Evolutionary conservation across 2,329 filamentous ascomycete genomes (phyloP).

Genomic region (Xylariaceae sp.): DNA sequence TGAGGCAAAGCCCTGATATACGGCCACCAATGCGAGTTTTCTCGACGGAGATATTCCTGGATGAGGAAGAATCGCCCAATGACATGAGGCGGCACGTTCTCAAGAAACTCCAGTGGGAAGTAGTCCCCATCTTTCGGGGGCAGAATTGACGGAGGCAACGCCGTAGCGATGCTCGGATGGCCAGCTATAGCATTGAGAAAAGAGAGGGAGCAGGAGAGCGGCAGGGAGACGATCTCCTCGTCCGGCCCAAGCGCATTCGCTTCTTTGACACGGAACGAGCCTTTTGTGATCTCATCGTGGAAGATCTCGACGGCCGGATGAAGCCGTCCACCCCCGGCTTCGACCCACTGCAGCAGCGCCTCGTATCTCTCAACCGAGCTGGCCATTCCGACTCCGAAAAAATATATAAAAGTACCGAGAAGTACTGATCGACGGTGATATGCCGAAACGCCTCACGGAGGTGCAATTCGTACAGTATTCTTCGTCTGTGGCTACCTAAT

Average conservation of each 20-base stretch:
- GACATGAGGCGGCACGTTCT: constrained; percentile 50
- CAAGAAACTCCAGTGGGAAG: constrained; percentile 49
- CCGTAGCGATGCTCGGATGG: constrained; percentile 26
- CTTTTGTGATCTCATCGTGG: constrained; percentile 44
- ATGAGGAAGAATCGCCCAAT: constrained; percentile 63
- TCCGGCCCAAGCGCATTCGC: constrained; percentile 30
- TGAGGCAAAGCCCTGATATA: constrained; percentile 64
- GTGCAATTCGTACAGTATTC: no score
- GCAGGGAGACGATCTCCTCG: constrained; percentile 47
- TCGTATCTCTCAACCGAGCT: constrained; percentile 15
- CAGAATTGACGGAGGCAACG: constrained; percentile 11
- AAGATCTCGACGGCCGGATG: constrained; percentile 51
- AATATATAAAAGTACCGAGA: neutral
- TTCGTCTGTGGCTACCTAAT: no score
- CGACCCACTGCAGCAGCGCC: constrained; percentile 16
- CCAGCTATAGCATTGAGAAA: constrained; percentile 50
- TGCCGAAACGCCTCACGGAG: neutral
- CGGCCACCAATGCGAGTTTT: constrained; percentile 59
- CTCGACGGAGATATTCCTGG: constrained; percentile 57
- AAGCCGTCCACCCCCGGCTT: constrained; percentile 30
- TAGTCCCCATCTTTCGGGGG: constrained; percentile 13
- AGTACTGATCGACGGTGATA: neutral
- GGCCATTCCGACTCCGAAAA: constrained; percentile 10
- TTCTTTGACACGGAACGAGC: constrained; percentile 48
- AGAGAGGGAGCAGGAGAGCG: constrained; percentile 50